phyloP scores from a whole-genome alignment of 169 alveolate species.

The Eimeria tenella region DNA sequence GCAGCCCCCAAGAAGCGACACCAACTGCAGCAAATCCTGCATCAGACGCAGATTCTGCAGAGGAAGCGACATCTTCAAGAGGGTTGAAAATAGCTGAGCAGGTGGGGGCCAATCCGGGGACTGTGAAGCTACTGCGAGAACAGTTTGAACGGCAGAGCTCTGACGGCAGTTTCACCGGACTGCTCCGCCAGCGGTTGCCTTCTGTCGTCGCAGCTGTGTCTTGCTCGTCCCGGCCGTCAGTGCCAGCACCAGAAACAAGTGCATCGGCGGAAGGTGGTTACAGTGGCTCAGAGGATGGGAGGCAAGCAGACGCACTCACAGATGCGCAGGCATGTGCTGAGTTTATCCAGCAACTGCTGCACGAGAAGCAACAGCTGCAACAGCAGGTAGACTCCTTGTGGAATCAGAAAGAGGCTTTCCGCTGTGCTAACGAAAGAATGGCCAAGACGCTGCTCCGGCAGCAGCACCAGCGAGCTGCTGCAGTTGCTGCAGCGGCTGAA shows the following conservation, averaged over 20 bases:
- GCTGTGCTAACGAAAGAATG: conserved; percentile 69
- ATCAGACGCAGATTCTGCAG: neutral
- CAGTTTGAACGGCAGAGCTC: conserved; percentile 23
- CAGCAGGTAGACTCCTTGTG: conserved; percentile 60
- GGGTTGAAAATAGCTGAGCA: neutral
- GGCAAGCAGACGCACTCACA: neutral
- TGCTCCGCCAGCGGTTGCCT: neutral
- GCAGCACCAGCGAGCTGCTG: conserved; percentile 57
- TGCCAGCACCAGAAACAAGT: neutral
- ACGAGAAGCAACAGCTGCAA: conserved; percentile 47
- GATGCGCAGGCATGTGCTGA: conserved; percentile 15
- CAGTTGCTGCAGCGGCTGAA: conserved; percentile 15
- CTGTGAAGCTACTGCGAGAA: conserved; percentile 25
- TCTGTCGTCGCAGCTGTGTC: neutral
- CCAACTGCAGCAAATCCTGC: conserved; percentile 3
- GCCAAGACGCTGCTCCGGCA: conserved; percentile 29
- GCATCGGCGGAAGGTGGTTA: neutral
- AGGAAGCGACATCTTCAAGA: neutral
- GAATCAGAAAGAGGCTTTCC: conserved; percentile 77
- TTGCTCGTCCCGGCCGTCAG: neutral
- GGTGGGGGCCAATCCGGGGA: conserved; percentile 44
- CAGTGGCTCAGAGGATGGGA: neutral
- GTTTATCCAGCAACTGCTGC: conserved; percentile 39
- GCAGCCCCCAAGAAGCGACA: neutral
- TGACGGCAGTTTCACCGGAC: neutral